Base-by-base conservation (phyloP, 805 yeast species). In the Candida ortonii region DNA sequence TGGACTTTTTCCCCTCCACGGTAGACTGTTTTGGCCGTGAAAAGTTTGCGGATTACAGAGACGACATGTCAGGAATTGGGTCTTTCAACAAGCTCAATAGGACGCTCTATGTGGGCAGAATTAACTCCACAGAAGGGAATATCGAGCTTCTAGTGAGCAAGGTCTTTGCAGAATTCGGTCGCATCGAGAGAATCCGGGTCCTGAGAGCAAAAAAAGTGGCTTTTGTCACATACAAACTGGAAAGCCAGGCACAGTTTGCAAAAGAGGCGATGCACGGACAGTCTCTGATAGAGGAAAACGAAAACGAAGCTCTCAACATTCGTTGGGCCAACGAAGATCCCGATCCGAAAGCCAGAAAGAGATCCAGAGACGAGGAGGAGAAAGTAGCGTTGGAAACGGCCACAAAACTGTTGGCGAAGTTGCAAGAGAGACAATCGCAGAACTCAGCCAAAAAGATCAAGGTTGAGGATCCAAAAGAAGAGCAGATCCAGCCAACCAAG, bases 51-150 rank as follows among this genome's bases (percentile, higher is more conserved):
- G 83, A 78, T 30, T 86, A 85, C 50, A 65, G 88, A 46, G 96
- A 90, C 46, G 97, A 90, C 59, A 88, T 88, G 96, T 78, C 83
- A 18, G 98, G 98, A 21, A 81, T 88, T 3, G 98, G 97, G 0
- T 78, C 86, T 16, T 79, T 90, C 53, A 68, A 73, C 46, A 62
- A 67, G 22, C 65, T 67, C n/a, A 89, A 88, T 53, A 62, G 78
- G 34, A 87, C 96, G 0, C 56, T 90, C 2, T 89, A 81, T 53
- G 73, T 90, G 2, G 93, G 94, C 9, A 56, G 65, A 23, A 76
- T 76, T 44, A 67, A 55, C 13, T 72, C 57, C 24, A 57, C 65
- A 52, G 48, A 46, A 1, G 53, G 49, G 3, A 67, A 56, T 31
- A 62, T 64, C 39, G 74, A 66, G 38, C 43, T 52, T 31, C 62